Percentiles rank a stretch among this genome's conserved stretches.
Conservation (phyloP, 1,284 basidiomycete species). For the Malassezia yamatoensis region DNA sequence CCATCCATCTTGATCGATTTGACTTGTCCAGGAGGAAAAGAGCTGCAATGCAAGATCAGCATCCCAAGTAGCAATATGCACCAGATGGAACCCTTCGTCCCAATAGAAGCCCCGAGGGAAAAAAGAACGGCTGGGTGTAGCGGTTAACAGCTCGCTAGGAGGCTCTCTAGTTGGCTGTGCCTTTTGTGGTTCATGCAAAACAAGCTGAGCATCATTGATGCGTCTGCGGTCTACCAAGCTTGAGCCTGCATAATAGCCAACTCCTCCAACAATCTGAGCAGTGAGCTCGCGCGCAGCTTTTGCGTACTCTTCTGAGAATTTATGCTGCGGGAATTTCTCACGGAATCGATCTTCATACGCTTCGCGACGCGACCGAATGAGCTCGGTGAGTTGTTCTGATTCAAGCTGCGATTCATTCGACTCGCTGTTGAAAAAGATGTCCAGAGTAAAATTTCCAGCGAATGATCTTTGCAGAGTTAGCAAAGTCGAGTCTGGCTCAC, state of each 20-base stretch:
- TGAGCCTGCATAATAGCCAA: slow-evolving; percentile 87
- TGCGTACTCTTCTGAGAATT: slow-evolving; percentile 53
- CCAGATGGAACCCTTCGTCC: slow-evolving; percentile 90
- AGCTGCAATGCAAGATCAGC: slow-evolving; percentile 82
- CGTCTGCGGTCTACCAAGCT: slow-evolving; percentile 76
- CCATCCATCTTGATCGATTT: slow-evolving; percentile 89
- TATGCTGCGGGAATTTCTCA: slow-evolving; percentile 57
- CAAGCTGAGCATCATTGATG: slow-evolving; percentile 69
- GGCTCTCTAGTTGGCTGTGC: slow-evolving; percentile 49
- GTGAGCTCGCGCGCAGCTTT: slow-evolving; percentile 76
- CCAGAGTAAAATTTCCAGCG: slow-evolving; percentile 72
- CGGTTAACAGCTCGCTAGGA: slow-evolving; percentile 62
- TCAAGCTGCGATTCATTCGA: slow-evolving; percentile 57
- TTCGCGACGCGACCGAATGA: slow-evolving; percentile 59
- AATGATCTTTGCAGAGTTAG: slow-evolving; percentile 73
- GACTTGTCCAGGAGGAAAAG: slow-evolving; percentile 71
- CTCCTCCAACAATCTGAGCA: slow-evolving; percentile 76
- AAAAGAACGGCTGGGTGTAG: slow-evolving; percentile 84
- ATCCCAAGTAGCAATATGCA: slow-evolving; percentile 83
- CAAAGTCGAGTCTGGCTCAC: slow-evolving; percentile 63
- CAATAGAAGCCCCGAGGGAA: slow-evolving; percentile 95
- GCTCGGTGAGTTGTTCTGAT: slow-evolving; percentile 54
- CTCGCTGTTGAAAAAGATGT: slow-evolving; percentile 62
- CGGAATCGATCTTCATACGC: slow-evolving; percentile 63
- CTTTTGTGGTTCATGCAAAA: slow-evolving; percentile 22